phyloP scores from a whole-genome alignment of 2,329 filamentous ascomycete species.

The Orbilia oligospora region DNA sequence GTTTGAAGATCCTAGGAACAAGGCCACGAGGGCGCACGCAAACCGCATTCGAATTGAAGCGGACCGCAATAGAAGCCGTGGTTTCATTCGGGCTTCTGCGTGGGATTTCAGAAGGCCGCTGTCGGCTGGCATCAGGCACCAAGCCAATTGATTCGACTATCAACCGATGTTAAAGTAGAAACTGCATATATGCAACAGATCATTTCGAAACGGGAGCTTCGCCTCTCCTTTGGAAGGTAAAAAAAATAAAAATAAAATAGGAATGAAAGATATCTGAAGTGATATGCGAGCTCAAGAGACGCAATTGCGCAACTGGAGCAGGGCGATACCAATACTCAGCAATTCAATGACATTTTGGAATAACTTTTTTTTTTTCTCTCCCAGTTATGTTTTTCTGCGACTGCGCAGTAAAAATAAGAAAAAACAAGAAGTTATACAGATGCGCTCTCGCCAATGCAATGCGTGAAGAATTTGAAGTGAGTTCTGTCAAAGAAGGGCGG shows the following conservation, averaged over 20 bases:
- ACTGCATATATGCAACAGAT: conserved; percentile 15
- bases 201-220: conserved; percentile 41
- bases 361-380: background rate
- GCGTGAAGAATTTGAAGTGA: conserved; percentile 23
- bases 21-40: conserved; percentile 4
- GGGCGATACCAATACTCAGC: conserved; percentile 1
- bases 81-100: conserved; percentile 28
- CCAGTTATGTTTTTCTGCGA: background rate
- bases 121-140: conserved; percentile 13
- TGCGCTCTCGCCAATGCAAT: conserved; percentile 25
- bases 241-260: conserved; percentile 5
- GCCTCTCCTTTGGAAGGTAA: conserved; percentile 2
- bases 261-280: no score
- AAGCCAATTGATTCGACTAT: conserved; percentile 4
- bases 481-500: conserved; percentile 35
- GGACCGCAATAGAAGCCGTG: background rate
- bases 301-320: conserved; percentile 7
- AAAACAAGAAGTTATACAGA: conserved; percentile 11
- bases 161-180: conserved; percentile 48
- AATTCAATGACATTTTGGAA: background rate
- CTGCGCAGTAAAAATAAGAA: conserved; percentile 9
- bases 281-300: conserved; percentile 11
- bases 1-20: conserved; percentile 9
- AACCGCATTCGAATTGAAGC: conserved; percentile 3
- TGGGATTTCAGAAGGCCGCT: background rate